phyloP scores from a whole-genome alignment of 176 grass and related monocot genomes.

The Chloris gayana region DNA sequence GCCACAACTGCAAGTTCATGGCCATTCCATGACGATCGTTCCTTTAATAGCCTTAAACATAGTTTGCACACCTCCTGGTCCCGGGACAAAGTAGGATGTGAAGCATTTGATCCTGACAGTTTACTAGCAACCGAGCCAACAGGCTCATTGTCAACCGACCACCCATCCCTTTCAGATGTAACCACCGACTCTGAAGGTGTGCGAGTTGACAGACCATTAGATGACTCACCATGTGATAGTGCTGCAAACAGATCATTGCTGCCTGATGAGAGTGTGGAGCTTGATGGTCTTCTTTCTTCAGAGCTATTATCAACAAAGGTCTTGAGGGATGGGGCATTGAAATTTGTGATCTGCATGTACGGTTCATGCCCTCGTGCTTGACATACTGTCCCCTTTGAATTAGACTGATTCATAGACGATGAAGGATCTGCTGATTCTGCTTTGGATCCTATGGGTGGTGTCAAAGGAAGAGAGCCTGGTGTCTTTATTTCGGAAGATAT shows the following conservation, averaged over 20 bases:
- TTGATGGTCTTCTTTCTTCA: constrained; percentile 28
- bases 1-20: constrained; percentile 57
- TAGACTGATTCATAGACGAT: constrained; percentile 29
- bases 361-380: constrained; percentile 55
- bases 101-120: constrained; percentile 37
- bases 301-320: constrained; percentile 42
- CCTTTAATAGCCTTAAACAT: constrained; percentile 61
- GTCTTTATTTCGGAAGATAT: constrained; percentile 50
- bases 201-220: constrained; percentile 66
- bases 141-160: constrained; percentile 66
- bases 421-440: constrained; percentile 33
- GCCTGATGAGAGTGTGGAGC: constrained; percentile 33
- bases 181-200: constrained; percentile 68
- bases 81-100: constrained; percentile 33
- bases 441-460: constrained; percentile 33
- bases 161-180: constrained; percentile 58
- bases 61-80: constrained; percentile 52
- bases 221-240: constrained; percentile 45
- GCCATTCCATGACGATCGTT: constrained; percentile 58
- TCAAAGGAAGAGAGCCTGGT: constrained; percentile 48
- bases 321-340: constrained; percentile 58
- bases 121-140: constrained; percentile 37
- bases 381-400: constrained; percentile 55
- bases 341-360: constrained; percentile 55
- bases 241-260: constrained; percentile 31